phyloP scores from a whole-genome alignment of 495 filamentous ascomycete species.

The Neurospora tetrasperma region DNA sequence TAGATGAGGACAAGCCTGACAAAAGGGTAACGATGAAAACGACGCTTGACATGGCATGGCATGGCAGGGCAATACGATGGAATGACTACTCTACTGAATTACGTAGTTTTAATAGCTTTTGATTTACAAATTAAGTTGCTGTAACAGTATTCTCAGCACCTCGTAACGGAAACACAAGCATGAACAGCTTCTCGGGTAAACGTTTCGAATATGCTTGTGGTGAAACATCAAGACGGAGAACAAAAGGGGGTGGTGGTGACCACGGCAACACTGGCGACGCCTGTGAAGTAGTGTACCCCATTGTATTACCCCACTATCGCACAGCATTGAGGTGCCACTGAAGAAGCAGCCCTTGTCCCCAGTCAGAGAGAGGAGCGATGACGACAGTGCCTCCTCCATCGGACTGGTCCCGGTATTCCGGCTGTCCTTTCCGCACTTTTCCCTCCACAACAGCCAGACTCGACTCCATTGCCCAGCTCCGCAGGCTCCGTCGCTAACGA shows the following conservation, averaged over 20 bases:
- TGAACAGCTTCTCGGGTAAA: not conserved
- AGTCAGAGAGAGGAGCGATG: not conserved
- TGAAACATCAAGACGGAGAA: not conserved
- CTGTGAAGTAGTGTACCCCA: not conserved
- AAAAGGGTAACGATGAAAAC: not conserved
- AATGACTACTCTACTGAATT: not conserved
- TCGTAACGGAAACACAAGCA: not conserved
- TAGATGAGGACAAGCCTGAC: not conserved
- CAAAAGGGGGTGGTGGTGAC: not conserved
- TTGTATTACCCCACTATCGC: no score
- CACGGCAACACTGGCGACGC: not conserved
- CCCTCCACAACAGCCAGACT: not conserved
- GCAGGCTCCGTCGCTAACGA: not conserved
- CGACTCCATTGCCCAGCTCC: not conserved
- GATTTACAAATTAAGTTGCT: not conserved
- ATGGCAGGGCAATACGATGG: not conserved
- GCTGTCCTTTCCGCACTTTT: not conserved
- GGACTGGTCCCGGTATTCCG: not conserved
- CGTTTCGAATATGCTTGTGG: not conserved
- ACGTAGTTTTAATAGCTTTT: not conserved
- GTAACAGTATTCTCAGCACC: not conserved
- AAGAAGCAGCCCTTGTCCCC: not conserved
- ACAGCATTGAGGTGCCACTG: not conserved
- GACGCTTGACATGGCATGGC: not conserved
- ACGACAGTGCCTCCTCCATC: not conserved